Percentiles rank a stretch among this genome's conserved stretches.
These are phyloP conservation scores for Jackrogersella minutella DNA, from an alignment of 495 filamentous ascomycete genomes.

Conservation along the genomic window DNA sequence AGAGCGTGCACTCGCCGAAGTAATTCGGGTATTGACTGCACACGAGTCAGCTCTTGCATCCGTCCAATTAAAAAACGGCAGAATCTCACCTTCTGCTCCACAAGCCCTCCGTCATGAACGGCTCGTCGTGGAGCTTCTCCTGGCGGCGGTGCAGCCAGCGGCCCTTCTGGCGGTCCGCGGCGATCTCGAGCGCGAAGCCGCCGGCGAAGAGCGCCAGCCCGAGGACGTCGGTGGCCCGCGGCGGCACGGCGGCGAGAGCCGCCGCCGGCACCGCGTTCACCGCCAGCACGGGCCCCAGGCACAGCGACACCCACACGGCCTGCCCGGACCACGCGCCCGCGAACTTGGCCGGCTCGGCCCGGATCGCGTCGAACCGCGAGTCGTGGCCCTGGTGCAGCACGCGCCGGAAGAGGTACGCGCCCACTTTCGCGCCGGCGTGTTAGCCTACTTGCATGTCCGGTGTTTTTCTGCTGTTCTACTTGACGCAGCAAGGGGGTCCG, in stretches of 20 bases:
- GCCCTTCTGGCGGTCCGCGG: slow-evolving; percentile 67
- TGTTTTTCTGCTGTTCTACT: not conserved
- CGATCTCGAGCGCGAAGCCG: slow-evolving; percentile 65
- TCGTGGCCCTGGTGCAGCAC: slow-evolving; percentile 62
- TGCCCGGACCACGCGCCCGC: slow-evolving; percentile 64
- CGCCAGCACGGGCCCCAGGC: slow-evolving; percentile 66
- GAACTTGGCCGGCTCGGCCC: slow-evolving; percentile 60
- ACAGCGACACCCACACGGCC: slow-evolving; percentile 68
- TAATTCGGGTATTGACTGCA: slow-evolving; percentile 70
- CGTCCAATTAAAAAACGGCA: too few relatives aligned
- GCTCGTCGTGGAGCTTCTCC: slow-evolving; percentile 67
- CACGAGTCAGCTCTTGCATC: not conserved
- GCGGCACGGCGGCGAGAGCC: slow-evolving; percentile 49
- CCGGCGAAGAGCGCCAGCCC: slow-evolving; percentile 62
- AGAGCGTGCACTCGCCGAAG: slow-evolving; percentile 70
- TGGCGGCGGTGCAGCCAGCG: slow-evolving; percentile 63
- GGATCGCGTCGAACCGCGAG: slow-evolving; percentile 69
- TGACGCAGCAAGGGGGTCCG: not conserved
- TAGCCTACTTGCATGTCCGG: not conserved
- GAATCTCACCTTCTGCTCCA: slow-evolving; percentile 60
- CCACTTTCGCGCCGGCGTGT: slow-evolving; percentile 53
- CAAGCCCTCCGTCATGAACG: slow-evolving; percentile 66
- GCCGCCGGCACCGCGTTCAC: slow-evolving; percentile 65
- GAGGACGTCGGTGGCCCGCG: slow-evolving; percentile 57
- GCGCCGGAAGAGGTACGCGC: slow-evolving; percentile 65